A percentile compares a stretch with the other conserved stretches of the same genome.
These are phyloP conservation scores for Rhodofomes roseus DNA, from an alignment of 1,284 basidiomycete species.

Conservation along the genomic window DNA sequence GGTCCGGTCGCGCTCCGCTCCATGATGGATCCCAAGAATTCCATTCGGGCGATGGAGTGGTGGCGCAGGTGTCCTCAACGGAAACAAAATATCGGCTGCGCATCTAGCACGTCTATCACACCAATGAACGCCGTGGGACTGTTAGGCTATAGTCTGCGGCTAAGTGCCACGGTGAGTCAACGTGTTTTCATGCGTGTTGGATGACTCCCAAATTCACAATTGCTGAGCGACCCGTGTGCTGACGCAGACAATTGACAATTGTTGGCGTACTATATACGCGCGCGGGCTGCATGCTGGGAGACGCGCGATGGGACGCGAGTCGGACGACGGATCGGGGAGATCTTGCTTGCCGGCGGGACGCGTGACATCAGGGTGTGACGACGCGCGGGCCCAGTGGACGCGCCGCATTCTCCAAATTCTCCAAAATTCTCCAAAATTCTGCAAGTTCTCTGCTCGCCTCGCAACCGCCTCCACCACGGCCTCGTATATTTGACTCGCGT, in stretches of 20 bases:
- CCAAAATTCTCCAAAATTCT: too few species aligned
- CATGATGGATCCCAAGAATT: not conserved
- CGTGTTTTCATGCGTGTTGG: not conserved
- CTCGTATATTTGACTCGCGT: not conserved
- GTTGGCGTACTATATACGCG: not conserved
- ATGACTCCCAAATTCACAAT: not conserved
- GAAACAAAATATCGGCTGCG: not conserved
- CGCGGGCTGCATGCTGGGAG: not conserved
- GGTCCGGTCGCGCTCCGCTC: not conserved
- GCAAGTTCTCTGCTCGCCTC: not conserved
- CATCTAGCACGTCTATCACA: not conserved
- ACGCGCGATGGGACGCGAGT: not conserved
- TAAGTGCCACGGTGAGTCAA: conserved; percentile 2
- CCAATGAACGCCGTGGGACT: not conserved
- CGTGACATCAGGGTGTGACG: conserved; percentile 2
- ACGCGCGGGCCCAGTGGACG: not conserved
- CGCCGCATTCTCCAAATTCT: not conserved
- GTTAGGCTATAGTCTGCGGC: not conserved
- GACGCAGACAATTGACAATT: not conserved
- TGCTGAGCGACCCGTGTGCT: not conserved
- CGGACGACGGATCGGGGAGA: not conserved
- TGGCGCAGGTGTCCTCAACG: not conserved
- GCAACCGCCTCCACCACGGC: not conserved
- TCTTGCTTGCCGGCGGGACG: not conserved
- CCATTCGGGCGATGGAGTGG: not conserved